Base-by-base conservation (phyloP, 305 asterid species). In the Monarda citriodora region DNA sequence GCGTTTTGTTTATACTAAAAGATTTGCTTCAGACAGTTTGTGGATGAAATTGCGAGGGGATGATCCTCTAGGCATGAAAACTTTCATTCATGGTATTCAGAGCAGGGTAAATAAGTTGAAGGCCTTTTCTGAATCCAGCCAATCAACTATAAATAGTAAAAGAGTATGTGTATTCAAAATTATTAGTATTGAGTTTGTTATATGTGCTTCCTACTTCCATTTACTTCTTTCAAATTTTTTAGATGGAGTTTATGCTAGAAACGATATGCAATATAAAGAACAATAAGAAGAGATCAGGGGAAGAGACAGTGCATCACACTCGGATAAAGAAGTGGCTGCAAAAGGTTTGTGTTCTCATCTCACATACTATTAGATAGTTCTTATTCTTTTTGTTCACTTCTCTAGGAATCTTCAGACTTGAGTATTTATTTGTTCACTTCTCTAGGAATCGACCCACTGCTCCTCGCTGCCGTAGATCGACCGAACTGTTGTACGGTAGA, bases 231-330 rank as follows among this genome's bases (percentile, higher is more conserved):
- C 59, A 53, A 63, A 68, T 70, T 74, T 47, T 73, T 76, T 86
- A 94, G 97, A 86, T 94, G 95, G 95, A 82, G 67, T 88, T 90
- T 74, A 90, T 94, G 97, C 79, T 94, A 67, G 96, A 90, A 68
- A 84, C 88, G 21, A 86, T 94, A 74, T 85, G 83, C 32, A 97
- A 92, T 56, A 89, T 92, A 50, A 92, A 92, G 80, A 92, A 92
- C 96, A 92, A 92, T 58, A 92, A 81, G 69, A 79, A 76, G 67
- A 86, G 70, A 78, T 52, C 79, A 16, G 82, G 75, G 78, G 96
- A 82, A 71, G 95, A 86, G 44, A 77, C 88, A 25, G 67, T 79
- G 60, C 96, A 82, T 80, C 91, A 79, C 78, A 79, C 87, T 62
- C 79, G 87, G 62, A 76, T 88, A 62, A 90, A 84, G 80, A 88